Percentiles rank a stretch among this genome's conserved stretches.
These are phyloP conservation scores for Pseudozyma hubeiensis DNA, from an alignment of 1,284 basidiomycete genomes.

Conservation along the genomic window DNA sequence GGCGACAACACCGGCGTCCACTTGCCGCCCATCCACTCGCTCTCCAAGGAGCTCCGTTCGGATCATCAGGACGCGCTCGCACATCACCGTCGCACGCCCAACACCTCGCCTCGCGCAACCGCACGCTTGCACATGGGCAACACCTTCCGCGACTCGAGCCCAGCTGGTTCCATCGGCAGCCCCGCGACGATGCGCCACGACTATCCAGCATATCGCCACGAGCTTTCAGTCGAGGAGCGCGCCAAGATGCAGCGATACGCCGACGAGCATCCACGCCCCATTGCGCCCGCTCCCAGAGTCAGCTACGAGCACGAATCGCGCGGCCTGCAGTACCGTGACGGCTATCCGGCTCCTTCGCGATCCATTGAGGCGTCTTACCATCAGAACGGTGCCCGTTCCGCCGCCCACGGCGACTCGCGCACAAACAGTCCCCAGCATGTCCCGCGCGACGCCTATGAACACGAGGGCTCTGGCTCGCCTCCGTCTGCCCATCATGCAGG, in stretches of 20 bases:
- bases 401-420: slow-evolving; percentile 19
- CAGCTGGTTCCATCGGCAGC: slow-evolving; percentile 36
- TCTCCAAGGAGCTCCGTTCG: slow-evolving; percentile 36
- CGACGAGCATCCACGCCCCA: slow-evolving; percentile 33
- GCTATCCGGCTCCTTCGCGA: slow-evolving; percentile 10
- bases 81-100: slow-evolving; percentile 38
- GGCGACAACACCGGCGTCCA: slow-evolving; percentile 29
- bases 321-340: slow-evolving; percentile 15
- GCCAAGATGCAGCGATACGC: slow-evolving; percentile 30
- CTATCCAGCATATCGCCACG: slow-evolving; percentile 27
- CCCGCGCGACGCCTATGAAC: slow-evolving; percentile 20
- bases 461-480: slow-evolving; percentile 32
- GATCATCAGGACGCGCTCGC: slow-evolving; percentile 32
- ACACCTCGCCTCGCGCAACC: slow-evolving; percentile 35
- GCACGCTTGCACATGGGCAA: slow-evolving; percentile 45
- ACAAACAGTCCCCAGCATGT: slow-evolving; percentile 29
- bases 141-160: slow-evolving; percentile 45
- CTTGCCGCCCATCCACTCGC: slow-evolving; percentile 46
- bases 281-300: slow-evolving; percentile 28
- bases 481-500: slow-evolving; percentile 35
- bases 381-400: slow-evolving; percentile 18
- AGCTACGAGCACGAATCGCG: slow-evolving; percentile 31
- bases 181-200: slow-evolving; percentile 45
- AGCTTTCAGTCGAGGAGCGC: slow-evolving; percentile 34
- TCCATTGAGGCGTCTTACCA: slow-evolving; percentile 25